Percentiles rank a stretch among this genome's conserved stretches.
Conservation (phyloP, 768 basidiomycete species). For the Phylloporus sp. region DNA sequence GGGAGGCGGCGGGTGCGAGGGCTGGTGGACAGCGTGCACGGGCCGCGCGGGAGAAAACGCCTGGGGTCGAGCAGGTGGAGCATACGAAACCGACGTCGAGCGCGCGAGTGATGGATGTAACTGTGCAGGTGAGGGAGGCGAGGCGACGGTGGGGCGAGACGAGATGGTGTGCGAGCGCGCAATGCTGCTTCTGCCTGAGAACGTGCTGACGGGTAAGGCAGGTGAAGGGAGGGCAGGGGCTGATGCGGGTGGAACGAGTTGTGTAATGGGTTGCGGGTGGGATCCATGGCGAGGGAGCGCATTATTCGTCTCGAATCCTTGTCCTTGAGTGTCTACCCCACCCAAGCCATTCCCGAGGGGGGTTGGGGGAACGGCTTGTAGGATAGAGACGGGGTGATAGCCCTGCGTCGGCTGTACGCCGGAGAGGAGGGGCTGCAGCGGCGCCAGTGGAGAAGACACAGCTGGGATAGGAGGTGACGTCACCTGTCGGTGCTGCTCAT, state of each 20-base stretch:
- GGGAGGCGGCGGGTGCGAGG: constrained; percentile 7
- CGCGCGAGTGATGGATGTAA: constrained; percentile 22
- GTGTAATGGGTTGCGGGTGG: constrained; percentile 17
- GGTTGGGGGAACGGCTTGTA: constrained; percentile 8
- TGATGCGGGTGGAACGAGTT: constrained; percentile 11
- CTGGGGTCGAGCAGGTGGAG: constrained; percentile 8
- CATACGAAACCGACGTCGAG: constrained; percentile 19
- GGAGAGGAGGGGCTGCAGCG: constrained; percentile 12
- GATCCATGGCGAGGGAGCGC: constrained; percentile 4
- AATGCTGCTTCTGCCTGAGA: constrained; percentile 17
- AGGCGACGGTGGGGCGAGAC: constrained; percentile 14
- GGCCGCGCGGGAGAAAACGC: constrained; percentile 5
- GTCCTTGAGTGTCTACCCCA: constrained; percentile 15
- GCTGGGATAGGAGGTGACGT: constrained; percentile 9
- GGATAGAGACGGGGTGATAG: constrained; percentile 21
- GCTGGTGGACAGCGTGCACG: constrained; percentile 3
- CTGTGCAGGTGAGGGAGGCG: constrained; percentile 10
- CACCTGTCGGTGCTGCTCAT: constrained; percentile 12
- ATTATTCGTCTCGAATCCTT: constrained; percentile 3
- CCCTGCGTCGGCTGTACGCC: constrained; percentile 10
- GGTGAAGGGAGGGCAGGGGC: constrained; percentile 17
- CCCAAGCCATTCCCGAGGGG: constrained; percentile 1
- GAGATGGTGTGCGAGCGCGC: constrained; percentile 29
- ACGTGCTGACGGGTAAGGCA: constrained; percentile 11
- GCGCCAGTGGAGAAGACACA: constrained; percentile 2